Conservation (phyloP, 78 protist genomes). For the Dictyostelium discoideum region DNA sequence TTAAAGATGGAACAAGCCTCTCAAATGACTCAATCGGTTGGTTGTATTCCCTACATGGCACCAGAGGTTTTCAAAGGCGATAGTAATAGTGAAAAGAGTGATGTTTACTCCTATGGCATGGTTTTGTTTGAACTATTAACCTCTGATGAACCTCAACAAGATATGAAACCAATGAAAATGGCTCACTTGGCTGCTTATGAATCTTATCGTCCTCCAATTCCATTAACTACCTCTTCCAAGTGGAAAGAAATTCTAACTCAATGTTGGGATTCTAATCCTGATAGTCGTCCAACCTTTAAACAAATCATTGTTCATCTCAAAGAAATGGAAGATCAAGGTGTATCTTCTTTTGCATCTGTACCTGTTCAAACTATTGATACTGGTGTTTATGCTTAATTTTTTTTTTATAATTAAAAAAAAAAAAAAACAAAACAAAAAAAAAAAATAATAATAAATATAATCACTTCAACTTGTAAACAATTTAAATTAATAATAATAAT, state of each 20-base stretch:
- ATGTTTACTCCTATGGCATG: conserved; percentile 76
- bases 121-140: conserved; percentile 72
- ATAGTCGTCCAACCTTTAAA: conserved; percentile 65
- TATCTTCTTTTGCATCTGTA: conserved; percentile 58
- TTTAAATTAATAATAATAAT: neutral
- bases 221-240: conserved; percentile 37
- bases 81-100: conserved; percentile 76
- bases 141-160: conserved; percentile 80
- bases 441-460: neutral
- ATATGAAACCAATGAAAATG: conserved; percentile 69
- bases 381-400: conserved; percentile 58
- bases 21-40: conserved; percentile 45
- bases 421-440: neutral
- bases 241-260: conserved; percentile 60
- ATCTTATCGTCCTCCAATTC: conserved; percentile 65
- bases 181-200: conserved; percentile 69
- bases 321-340: conserved; percentile 58
- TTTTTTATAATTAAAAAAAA: neutral
- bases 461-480: neutral
- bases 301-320: conserved; percentile 56
- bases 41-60: conserved; percentile 83
- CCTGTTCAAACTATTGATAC: conserved; percentile 39
- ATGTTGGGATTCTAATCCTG: conserved; percentile 79
- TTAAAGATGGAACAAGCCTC: conserved; percentile 60
- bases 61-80: conserved; percentile 83